A percentile compares a stretch with the other conserved stretches of the same genome.
phyloP scores from a whole-genome alignment of 768 basidiomycete genomes.

The Symmetrospora coprosmae region DNA sequence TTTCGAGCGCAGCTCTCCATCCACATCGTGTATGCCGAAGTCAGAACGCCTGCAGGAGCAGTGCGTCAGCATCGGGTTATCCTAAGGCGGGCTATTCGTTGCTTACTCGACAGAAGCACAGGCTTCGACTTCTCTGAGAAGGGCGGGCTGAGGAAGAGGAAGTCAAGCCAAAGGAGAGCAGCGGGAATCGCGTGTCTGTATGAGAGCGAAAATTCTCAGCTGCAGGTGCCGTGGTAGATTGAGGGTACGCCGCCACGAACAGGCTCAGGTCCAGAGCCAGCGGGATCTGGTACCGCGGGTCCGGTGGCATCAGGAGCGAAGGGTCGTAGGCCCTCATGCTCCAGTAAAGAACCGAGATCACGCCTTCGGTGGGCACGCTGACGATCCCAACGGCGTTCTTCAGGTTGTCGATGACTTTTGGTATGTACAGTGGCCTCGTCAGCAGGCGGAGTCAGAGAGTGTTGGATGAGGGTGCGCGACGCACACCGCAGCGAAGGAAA shows the following conservation, averaged over 20 bases:
- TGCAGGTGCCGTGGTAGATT: background rate
- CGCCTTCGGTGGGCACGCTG: constrained; percentile 25
- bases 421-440: background rate
- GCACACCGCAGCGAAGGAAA: constrained; percentile 15
- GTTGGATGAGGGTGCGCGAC: background rate
- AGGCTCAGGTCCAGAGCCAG: constrained; percentile 27
- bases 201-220: background rate
- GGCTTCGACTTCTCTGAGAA: constrained; percentile 25
- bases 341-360: constrained; percentile 31
- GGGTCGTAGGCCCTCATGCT: constrained; percentile 25
- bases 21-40: constrained; percentile 22
- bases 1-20: constrained; percentile 24
- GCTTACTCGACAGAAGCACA: constrained; percentile 3
- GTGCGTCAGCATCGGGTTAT: background rate
- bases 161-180: constrained; percentile 31
- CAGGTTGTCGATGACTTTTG: constrained; percentile 20
- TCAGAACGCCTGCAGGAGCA: background rate
- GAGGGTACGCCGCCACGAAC: constrained; percentile 5
- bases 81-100: too few species aligned
- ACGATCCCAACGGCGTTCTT: constrained; percentile 24
- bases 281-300: constrained; percentile 24
- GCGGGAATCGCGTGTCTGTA: constrained; percentile 19
- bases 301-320: constrained; percentile 23
- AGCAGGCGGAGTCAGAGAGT: background rate
- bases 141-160: constrained; percentile 28